Percentiles rank a stretch among this genome's conserved stretches.
Conservation (phyloP, 2,329 filamentous ascomycete genomes). For the Sporothrix brunneoviolacea region DNA sequence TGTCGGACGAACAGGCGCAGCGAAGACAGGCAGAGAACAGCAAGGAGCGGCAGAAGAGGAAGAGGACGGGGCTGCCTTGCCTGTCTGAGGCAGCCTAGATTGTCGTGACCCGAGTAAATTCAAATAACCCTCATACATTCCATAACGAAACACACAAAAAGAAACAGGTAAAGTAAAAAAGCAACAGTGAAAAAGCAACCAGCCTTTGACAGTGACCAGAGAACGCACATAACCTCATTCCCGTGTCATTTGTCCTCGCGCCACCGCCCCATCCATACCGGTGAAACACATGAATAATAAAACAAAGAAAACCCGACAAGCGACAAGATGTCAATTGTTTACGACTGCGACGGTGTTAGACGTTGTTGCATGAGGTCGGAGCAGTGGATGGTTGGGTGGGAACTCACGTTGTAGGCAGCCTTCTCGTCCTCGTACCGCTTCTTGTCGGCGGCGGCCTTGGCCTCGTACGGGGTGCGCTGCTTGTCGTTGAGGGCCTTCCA, state of each 20-base stretch:
- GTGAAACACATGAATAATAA: conserved; percentile 12
- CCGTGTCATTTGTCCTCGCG: conserved; percentile 18
- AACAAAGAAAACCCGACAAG: conserved; percentile 13
- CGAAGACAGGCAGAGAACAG: not conserved
- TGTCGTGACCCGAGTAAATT: conserved; percentile 16
- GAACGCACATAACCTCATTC: conserved; percentile 18
- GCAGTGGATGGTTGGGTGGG: no score
- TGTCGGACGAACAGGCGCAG: not conserved
- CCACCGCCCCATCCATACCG: conserved; percentile 18
- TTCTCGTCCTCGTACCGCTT: conserved; percentile 99
- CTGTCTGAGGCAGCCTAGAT: conserved; percentile 2
- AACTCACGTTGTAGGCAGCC: conserved; percentile 81
- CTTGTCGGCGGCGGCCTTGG: conserved; percentile 95
- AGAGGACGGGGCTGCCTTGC: no score
- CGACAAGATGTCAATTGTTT: not conserved
- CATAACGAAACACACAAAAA: conserved; percentile 12
- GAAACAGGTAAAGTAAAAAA: not conserved
- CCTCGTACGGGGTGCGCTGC: conserved; percentile 89
- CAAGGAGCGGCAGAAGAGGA: not conserved
- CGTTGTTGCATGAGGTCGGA: not conserved
- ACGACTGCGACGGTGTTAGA: conserved; percentile 6
- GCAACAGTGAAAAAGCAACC: conserved; percentile 9
- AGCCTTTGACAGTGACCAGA: conserved; percentile 15
- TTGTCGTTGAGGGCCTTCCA: conserved; percentile 96
- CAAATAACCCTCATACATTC: conserved; percentile 17